These are phyloP conservation scores for Cinchona pubescens DNA, from an alignment of 257 asterid genomes.

Conservation along the genomic window DNA sequence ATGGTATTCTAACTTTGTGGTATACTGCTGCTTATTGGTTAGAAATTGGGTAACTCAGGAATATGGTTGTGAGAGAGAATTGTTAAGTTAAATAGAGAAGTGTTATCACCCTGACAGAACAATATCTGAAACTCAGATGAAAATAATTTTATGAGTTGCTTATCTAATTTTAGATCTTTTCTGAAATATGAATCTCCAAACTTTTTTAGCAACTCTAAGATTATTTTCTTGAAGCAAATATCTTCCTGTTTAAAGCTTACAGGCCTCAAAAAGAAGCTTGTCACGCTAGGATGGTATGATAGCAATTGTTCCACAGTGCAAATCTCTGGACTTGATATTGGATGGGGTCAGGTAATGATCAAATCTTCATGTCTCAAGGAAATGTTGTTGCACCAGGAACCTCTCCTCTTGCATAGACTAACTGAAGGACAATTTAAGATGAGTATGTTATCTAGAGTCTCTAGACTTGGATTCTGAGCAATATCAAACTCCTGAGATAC, in stretches of 20 bases:
- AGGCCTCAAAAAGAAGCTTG: conserved; percentile 57
- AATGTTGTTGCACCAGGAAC: neutral
- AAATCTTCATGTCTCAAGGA: neutral
- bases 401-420: neutral
- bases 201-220: conserved; percentile 3
- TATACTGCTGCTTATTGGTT: neutral
- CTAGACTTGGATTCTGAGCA: too few species aligned
- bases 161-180: neutral
- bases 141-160: neutral
- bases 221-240: conserved; percentile 11
- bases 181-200: neutral
- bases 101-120: neutral
- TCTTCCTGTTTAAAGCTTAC: conserved; percentile 62
- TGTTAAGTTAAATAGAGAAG: neutral
- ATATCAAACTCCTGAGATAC: neutral
- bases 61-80: neutral
- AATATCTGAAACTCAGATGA: neutral
- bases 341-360: conserved; percentile 94
- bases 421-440: neutral
- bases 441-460: neutral
- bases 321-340: conserved; percentile 91
- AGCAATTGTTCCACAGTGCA: conserved; percentile 52
- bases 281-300: conserved; percentile 69
- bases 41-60: neutral
- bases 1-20: neutral